A percentile compares a stretch with the other conserved stretches of the same genome.
Conservation (phyloP, 2,329 filamentous ascomycete species). For the Fusarium algeriense region DNA sequence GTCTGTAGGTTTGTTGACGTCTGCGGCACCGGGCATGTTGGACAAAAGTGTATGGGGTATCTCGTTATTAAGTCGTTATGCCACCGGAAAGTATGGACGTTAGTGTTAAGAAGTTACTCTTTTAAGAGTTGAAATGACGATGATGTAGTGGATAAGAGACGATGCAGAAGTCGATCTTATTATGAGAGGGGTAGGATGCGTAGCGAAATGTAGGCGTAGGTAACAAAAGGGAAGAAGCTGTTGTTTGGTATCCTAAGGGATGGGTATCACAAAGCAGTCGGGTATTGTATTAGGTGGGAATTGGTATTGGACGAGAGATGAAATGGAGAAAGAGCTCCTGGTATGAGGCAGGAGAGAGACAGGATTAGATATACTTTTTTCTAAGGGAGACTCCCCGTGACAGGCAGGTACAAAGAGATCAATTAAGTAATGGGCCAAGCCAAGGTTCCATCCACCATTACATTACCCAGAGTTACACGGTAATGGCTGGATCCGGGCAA, state of each 20-base stretch:
- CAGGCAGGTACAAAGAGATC: slow-evolving; percentile 29
- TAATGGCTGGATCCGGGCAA: slow-evolving; percentile 40
- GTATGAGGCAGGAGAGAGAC: slow-evolving; percentile 19
- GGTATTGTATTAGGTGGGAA: slow-evolving; percentile 37
- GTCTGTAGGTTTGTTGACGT: slow-evolving; percentile 81
- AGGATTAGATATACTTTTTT: slow-evolving; percentile 48
- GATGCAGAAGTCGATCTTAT: slow-evolving; percentile 24
- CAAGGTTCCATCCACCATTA: not conserved
- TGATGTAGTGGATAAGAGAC: slow-evolving; percentile 9
- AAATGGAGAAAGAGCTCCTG: slow-evolving; percentile 14
- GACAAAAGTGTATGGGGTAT: slow-evolving; percentile 28
- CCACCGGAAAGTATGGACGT: slow-evolving; percentile 11
- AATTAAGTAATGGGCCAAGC: slow-evolving; percentile 22
- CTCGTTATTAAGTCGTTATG: slow-evolving; percentile 34
- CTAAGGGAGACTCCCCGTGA: slow-evolving; percentile 18
- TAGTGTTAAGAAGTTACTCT: slow-evolving; percentile 8
- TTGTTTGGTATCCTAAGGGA: slow-evolving; percentile 43
- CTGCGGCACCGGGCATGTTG: slow-evolving; percentile 54
- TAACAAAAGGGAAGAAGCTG: slow-evolving; percentile 28
- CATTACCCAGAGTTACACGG: slow-evolving; percentile 17
- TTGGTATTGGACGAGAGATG: slow-evolving; percentile 28
- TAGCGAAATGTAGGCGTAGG: slow-evolving; percentile 9
- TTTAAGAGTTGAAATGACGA: slow-evolving; percentile 3
- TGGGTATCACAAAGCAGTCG: slow-evolving; percentile 50
- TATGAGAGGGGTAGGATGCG: slow-evolving; percentile 8